A percentile compares a stretch with the other conserved stretches of the same genome.
Conservation (phyloP, 2,329 filamentous ascomycete genomes). For the Lecanicillium sp. region DNA sequence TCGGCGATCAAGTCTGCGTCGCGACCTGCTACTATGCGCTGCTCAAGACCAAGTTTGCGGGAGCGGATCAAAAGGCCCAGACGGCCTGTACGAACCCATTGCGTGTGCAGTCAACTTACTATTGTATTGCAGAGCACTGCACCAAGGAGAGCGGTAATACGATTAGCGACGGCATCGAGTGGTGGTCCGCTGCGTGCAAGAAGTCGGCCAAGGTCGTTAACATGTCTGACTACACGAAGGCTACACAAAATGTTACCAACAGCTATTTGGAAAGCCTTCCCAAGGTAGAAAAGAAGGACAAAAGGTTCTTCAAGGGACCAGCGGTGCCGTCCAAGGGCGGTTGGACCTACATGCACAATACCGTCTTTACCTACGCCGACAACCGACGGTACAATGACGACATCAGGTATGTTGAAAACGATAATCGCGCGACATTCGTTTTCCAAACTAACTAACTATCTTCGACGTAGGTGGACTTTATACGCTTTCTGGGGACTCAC, state of each 20-base stretch:
- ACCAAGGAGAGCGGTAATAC: constrained; percentile 8
- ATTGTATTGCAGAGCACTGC: constrained; percentile 17
- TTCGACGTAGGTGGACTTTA: constrained; percentile 13
- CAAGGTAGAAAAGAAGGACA: constrained; percentile 13
- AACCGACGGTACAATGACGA: constrained; percentile 12
- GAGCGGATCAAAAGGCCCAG: constrained; percentile 13
- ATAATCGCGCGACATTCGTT: no score
- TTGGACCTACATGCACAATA: constrained; percentile 14
- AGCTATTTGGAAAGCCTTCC: constrained; percentile 15
- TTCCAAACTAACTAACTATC: background rate
- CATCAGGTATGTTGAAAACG: no score
- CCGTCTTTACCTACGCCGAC: constrained; percentile 8
- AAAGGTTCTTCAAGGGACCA: constrained; percentile 10
- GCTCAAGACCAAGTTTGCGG: constrained; percentile 15
- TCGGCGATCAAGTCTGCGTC: constrained; percentile 17
- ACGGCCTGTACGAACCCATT: constrained; percentile 17
- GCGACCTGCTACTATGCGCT: constrained; percentile 19
- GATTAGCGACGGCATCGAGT: constrained; percentile 14
- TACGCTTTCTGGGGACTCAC: constrained; percentile 18
- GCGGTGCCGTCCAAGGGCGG: constrained; percentile 12
- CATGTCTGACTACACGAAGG: constrained; percentile 9
- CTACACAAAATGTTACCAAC: constrained; percentile 14
- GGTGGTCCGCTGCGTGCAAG: constrained; percentile 18
- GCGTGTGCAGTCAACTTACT: constrained; percentile 17
- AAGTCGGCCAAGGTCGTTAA: constrained; percentile 17